Evolutionary conservation across 108 stramenopile genomes (phyloP).

Genomic region (Discostella stelligeroides): DNA sequence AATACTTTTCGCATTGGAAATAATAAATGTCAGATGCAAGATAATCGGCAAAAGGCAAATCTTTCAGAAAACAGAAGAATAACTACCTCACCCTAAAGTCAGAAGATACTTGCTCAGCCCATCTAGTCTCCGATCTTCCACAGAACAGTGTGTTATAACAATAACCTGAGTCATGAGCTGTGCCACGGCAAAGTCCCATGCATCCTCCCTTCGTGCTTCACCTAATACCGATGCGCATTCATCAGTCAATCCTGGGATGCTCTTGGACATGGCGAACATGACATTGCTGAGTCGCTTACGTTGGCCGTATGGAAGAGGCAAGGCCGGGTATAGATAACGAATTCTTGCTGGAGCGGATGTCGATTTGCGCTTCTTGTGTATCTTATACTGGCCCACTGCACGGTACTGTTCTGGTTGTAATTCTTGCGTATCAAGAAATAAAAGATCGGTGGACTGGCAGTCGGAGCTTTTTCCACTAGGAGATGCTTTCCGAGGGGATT

Average conservation of each 20-base stretch:
- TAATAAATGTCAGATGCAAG: too few relatives aligned
- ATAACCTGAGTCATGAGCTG: conserved; percentile 89
- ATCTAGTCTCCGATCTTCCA: conserved; percentile 71
- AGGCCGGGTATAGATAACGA: conserved; percentile 65
- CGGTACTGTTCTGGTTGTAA: conserved; percentile 77
- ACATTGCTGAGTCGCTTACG: conserved; percentile 83
- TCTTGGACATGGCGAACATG: conserved; percentile 77
- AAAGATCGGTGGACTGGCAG: conserved; percentile 43
- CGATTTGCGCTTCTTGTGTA: neutral
- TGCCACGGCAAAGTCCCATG: conserved; percentile 87
- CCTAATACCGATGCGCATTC: conserved; percentile 79
- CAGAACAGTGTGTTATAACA: conserved; percentile 74
- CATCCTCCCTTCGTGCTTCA: conserved; percentile 75
- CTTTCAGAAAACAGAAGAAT: too few relatives aligned
- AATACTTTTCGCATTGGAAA: too few relatives aligned
- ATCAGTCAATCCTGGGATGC: conserved; percentile 76
- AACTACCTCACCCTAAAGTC: conserved; percentile 51
- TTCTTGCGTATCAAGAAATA: conserved; percentile 71
- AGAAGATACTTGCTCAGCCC: conserved; percentile 81
- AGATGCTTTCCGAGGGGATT: conserved; percentile 27
- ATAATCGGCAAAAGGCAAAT: too few relatives aligned
- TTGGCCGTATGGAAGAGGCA: conserved; percentile 85
- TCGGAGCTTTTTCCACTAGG: conserved; percentile 29
- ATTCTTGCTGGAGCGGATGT: neutral
- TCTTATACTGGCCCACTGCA: conserved; percentile 48